phyloP scores from a whole-genome alignment of 306 rosid genomes.

The Cotoneaster glaucophyllus region DNA sequence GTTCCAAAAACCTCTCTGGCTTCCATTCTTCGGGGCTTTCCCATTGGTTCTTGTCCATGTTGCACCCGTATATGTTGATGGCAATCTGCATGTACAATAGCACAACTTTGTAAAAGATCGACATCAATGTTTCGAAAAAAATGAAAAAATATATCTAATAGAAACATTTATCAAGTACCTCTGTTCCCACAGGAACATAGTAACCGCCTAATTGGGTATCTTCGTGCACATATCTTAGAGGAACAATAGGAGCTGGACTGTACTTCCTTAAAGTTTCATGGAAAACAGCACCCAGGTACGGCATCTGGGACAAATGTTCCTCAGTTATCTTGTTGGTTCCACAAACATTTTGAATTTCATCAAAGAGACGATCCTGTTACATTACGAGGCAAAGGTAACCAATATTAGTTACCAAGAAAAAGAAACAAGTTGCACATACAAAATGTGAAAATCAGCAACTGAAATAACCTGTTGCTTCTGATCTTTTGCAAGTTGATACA shows the following conservation, averaged over 20 bases:
- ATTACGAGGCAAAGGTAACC: not conserved
- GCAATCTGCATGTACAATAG: slow-evolving; percentile 59
- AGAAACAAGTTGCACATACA: not conserved
- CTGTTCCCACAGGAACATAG: slow-evolving; percentile 73
- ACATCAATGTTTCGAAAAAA: not conserved
- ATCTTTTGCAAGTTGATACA: slow-evolving; percentile 76
- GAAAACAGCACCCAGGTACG: slow-evolving; percentile 71
- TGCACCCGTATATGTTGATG: slow-evolving; percentile 81
- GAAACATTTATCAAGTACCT: slow-evolving; percentile 33
- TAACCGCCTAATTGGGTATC: slow-evolving; percentile 78
- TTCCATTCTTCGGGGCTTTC: slow-evolving; percentile 64
- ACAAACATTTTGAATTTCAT: slow-evolving; percentile 47
- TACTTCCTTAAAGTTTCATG: slow-evolving; percentile 82
- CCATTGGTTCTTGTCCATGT: slow-evolving; percentile 75
- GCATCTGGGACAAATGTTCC: slow-evolving; percentile 52
- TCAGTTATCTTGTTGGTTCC: slow-evolving; percentile 50
- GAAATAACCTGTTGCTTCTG: slow-evolving; percentile 53
- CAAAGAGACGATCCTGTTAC: slow-evolving; percentile 49
- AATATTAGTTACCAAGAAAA: too few relatives aligned
- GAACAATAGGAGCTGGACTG: slow-evolving; percentile 68
- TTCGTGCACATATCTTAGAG: slow-evolving; percentile 69
- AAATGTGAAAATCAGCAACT: not conserved
- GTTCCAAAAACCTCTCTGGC: slow-evolving; percentile 82
- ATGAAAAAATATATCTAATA: not conserved
- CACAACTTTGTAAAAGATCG: not conserved